These are phyloP conservation scores for Trametes punicea DNA, from an alignment of 768 basidiomycete genomes.

Conservation along the genomic window DNA sequence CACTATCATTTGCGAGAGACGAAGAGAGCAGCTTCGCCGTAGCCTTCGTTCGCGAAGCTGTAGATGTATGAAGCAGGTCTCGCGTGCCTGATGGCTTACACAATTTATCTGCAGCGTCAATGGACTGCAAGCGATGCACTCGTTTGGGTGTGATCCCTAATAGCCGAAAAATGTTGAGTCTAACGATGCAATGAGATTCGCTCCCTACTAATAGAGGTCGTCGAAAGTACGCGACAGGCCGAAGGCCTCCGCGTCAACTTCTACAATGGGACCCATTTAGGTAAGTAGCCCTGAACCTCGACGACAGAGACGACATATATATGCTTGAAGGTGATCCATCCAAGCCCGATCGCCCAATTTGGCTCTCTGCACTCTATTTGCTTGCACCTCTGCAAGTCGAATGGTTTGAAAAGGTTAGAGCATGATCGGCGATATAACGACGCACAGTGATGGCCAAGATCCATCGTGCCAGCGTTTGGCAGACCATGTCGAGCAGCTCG, in stretches of 20 bases:
- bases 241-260: constrained; percentile 2
- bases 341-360: constrained; percentile 9
- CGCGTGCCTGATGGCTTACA: too few species aligned
- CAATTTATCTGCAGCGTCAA: too few species aligned
- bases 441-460: constrained; percentile 3
- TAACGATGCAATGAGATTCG: too few species aligned
- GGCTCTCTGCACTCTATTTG: constrained; percentile 8
- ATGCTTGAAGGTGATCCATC: constrained; percentile 13
- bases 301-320: constrained; percentile 9
- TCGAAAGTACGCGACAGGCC: not conserved
- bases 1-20: too few species aligned
- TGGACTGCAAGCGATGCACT: too few species aligned
- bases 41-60: too few species aligned
- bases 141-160: too few species aligned
- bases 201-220: too few species aligned
- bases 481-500: constrained; percentile 15
- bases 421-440: not conserved
- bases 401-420: not conserved
- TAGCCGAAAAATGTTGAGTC: too few species aligned
- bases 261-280: constrained; percentile 17
- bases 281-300: constrained; percentile 9
- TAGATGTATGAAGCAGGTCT: too few species aligned
- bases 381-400: not conserved
- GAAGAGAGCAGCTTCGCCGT: too few species aligned
- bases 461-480: constrained; percentile 9